phyloP scores from a whole-genome alignment of 257 asterid species.

The Forsythia viridissima region DNA sequence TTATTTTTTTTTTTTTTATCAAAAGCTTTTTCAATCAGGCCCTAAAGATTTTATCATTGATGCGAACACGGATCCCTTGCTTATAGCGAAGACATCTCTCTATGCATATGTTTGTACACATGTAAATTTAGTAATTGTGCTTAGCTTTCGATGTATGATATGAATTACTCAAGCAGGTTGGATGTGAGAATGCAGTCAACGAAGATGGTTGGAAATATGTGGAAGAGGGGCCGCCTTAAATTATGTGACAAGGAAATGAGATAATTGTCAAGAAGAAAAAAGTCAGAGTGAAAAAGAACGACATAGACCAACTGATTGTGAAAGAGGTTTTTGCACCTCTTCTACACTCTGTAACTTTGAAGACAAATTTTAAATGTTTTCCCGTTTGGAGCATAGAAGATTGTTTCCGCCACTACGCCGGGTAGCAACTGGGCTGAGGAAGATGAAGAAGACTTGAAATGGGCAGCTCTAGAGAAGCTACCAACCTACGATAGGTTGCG shows the following conservation, averaged over 20 bases:
- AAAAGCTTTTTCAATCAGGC: too few species aligned
- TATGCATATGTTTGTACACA: not conserved
- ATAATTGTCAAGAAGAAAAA: conserved; percentile 89
- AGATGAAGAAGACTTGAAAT: too few species aligned
- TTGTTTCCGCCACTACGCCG: too few species aligned
- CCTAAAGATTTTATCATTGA: not conserved
- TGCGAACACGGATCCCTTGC: not conserved
- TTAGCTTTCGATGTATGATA: not conserved
- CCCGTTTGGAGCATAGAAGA: too few species aligned
- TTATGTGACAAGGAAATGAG: conserved; percentile 97
- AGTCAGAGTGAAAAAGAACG: conserved; percentile 75
- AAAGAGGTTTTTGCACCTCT: conserved; percentile 53
- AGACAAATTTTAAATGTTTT: too few species aligned
- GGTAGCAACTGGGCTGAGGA: too few species aligned
- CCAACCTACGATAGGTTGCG: too few species aligned
- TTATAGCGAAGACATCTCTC: not conserved
- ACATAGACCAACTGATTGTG: conserved; percentile 27
- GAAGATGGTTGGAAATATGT: conserved; percentile 87
- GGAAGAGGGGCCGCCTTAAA: conserved; percentile 96
- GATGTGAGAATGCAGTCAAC: conserved; percentile 41
- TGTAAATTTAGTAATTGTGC: conserved; percentile 2
- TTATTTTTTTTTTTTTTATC: too few species aligned
- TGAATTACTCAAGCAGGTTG: conserved; percentile 40
- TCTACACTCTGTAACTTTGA: conserved; percentile 1
- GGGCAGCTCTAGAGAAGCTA: too few species aligned